Conservation (phyloP, 1,284 basidiomycete genomes). For the Polyporus tsugae region DNA sequence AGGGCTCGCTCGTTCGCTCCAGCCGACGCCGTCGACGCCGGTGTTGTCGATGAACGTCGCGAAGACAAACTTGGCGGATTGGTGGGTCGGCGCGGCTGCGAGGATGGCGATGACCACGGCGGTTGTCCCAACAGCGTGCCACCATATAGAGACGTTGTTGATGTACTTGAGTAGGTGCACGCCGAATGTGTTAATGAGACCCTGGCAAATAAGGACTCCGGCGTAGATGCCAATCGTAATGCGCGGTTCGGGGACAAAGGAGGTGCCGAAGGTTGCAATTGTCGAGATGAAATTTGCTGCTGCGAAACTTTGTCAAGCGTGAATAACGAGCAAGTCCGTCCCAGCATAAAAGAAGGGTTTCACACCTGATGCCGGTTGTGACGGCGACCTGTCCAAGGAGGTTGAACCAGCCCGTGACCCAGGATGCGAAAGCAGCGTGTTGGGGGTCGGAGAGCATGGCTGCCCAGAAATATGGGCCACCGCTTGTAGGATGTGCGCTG, state of each 20-base stretch:
- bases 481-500: constrained; percentile 78
- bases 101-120: constrained; percentile 72
- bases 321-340: background rate
- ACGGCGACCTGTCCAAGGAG: constrained; percentile 79
- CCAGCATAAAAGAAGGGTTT: background rate
- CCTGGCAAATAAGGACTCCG: constrained; percentile 71
- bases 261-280: constrained; percentile 62
- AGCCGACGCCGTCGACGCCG: constrained; percentile 64
- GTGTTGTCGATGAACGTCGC: constrained; percentile 75
- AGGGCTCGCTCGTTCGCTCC: constrained; percentile 70
- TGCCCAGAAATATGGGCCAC: constrained; percentile 81
- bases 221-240: constrained; percentile 79
- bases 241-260: constrained; percentile 62
- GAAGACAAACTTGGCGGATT: constrained; percentile 75
- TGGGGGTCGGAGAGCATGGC: constrained; percentile 69
- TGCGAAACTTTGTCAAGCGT: constrained; percentile 56
- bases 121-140: constrained; percentile 76
- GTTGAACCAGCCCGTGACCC: constrained; percentile 82
- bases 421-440: constrained; percentile 68
- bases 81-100: constrained; percentile 73
- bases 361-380: constrained; percentile 74
- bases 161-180: constrained; percentile 69
- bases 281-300: constrained; percentile 77
- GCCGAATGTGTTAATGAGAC: constrained; percentile 77
- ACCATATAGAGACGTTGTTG: constrained; percentile 77